Base-by-base conservation (phyloP, 1,139 yeast genomes). In the Saccharomyces hybrid region DNA sequence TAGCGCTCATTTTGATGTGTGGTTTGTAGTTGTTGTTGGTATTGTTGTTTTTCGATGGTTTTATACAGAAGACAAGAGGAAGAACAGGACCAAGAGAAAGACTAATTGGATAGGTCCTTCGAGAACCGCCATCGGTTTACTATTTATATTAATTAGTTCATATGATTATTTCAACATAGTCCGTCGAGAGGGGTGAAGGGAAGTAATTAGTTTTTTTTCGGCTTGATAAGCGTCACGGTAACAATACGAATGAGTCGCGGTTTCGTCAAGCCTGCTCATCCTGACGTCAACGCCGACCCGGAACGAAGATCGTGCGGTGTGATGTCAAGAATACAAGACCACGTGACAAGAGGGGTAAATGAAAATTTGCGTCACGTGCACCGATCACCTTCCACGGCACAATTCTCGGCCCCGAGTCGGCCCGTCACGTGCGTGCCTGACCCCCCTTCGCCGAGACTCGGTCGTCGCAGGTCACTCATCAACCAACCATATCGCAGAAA, bases 1-100 rank as follows among this genome's bases (percentile, higher is more conserved):
- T 49, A 51, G 52, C 53, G 52, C 49, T 53, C 55, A 55, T 55
- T 46, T 27, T 42, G 34, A 28, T 19, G 48, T 47, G 12, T 48
- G 53, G 54, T 44, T 50, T 14, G 48, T 31, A 12, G 47, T 42
- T 32, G 49, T 48, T 48, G 47, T 19, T 47, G 42, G 27, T 4
- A 14, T 7, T 38, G 24, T 16, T 3, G 44, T 38, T 3, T 3
- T 21, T 38, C 3, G 44, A 9, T 8, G 44, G 1, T 28, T 16
- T 38, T 38, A 24, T 4, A 24, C 6, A 24, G 26, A 24, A 5
- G 6, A 7, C 9, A 3, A 38, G 44, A 3, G 19, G 6, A 3
- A 2, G 3, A 38, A 8, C 24, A 38, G 11, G 44, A 38, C 9
- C 9, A 16, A 38, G 44, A 38, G 2, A 16, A 2, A 11, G n/a